phyloP scores from a whole-genome alignment of 805 yeast species.

The Candida endomychidarum region DNA sequence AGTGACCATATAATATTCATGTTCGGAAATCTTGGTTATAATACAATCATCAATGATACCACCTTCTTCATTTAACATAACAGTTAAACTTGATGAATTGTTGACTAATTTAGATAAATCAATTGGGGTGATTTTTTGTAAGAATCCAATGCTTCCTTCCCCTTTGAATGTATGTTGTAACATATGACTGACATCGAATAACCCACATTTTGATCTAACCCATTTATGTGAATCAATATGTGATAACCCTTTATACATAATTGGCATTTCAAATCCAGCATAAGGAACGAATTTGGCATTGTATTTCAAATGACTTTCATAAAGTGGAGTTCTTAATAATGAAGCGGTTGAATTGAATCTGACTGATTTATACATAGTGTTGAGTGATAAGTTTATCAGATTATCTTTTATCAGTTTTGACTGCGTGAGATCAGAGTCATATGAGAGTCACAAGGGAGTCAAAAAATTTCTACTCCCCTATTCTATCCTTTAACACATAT shows the following conservation, averaged over 20 bases:
- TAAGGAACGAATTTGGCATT: conserved; percentile 94
- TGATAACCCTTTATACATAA: conserved; percentile 76
- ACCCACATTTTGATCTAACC: conserved; percentile 85
- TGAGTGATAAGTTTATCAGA: not conserved
- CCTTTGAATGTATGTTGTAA: conserved; percentile 84
- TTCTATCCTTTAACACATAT: too few relatives aligned
- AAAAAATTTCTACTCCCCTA: too few relatives aligned
- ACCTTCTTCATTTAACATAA: conserved; percentile 63
- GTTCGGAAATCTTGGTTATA: conserved; percentile 79
- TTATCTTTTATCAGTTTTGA: not conserved
- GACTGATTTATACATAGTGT: conserved; percentile 14
- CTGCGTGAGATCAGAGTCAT: conserved; percentile 1
- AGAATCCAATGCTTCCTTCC: conserved; percentile 58
- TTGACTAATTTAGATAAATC: conserved; percentile 61
- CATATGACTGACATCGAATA: conserved; percentile 98
- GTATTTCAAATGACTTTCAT: conserved; percentile 70
- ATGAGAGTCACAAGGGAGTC: conserved; percentile 8
- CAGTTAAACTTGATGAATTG: conserved; percentile 72
- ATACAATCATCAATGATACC: conserved; percentile 95
- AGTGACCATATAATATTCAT: conserved; percentile 81
- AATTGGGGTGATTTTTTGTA: conserved; percentile 85
- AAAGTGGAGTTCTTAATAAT: conserved; percentile 70
- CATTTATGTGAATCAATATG: conserved; percentile 94
- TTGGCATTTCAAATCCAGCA: conserved; percentile 97
- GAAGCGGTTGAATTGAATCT: conserved; percentile 24